phyloP scores from a whole-genome alignment of 306 rosid genomes.

The Medicago arabica region DNA sequence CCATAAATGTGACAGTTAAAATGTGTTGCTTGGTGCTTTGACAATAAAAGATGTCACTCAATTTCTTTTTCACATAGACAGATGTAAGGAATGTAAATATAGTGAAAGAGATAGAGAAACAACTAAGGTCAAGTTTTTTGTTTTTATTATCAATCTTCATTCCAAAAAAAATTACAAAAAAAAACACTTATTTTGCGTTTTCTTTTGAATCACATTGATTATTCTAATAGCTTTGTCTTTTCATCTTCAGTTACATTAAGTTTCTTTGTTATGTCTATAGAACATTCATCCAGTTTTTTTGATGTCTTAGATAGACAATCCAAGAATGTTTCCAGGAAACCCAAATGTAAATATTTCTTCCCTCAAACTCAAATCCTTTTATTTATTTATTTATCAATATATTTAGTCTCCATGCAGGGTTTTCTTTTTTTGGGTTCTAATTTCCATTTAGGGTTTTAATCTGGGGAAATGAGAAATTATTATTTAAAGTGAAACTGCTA shows the following conservation, averaged over 20 bases:
- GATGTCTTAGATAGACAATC: constrained; percentile 32
- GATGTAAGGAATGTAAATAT: constrained; percentile 7
- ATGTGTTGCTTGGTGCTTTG: constrained; percentile 5
- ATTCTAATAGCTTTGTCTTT: constrained; percentile 1
- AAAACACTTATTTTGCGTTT: not conserved
- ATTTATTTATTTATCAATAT: not conserved
- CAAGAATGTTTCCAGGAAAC: constrained; percentile 47
- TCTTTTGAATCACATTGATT: constrained; percentile 21
- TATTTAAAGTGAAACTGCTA: not conserved
- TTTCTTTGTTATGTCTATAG: constrained; percentile 39
- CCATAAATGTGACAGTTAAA: not conserved
- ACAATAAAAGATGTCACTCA: not conserved
- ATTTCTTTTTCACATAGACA: too few species aligned
- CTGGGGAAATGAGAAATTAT: not conserved
- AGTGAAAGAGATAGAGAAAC: not conserved
- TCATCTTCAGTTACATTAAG: constrained; percentile 16
- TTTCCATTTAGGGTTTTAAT: not conserved
- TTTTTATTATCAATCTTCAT: not conserved
- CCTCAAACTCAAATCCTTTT: not conserved
- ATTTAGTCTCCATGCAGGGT: not conserved
- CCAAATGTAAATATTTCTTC: constrained; percentile 42
- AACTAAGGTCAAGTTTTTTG: not conserved
- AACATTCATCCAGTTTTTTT: constrained; percentile 38
- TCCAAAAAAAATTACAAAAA: not conserved
- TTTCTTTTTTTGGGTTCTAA: too few species aligned